Base-by-base conservation (phyloP, 495 filamentous ascomycete genomes). In the Hyaloscypha hepaticicola region DNA sequence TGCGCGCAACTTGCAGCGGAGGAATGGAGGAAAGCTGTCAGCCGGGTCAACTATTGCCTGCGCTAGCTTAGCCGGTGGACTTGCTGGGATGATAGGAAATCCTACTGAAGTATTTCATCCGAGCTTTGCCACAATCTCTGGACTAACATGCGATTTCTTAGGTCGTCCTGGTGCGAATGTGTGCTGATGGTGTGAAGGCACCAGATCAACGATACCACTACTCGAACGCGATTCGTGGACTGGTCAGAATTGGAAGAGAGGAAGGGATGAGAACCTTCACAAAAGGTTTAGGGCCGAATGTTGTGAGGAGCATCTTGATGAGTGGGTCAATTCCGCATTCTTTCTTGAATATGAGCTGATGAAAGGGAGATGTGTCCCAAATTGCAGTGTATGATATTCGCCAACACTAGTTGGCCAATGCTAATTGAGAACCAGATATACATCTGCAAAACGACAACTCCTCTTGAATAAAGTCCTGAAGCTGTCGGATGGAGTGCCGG, bases 31-130 rank as follows among this genome's bases (percentile, higher is more conserved):
- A 9, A 62, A 70, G 50, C 56, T 72, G 1, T 70, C 73, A 31
- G 50, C 71, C 28, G 51, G 66, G 19, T 70, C 66, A 7, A 77
- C 76, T 5, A 70, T 77, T 9, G 61, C 53, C 0, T 76, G 75
- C 60, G 76, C 76, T 14, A 71, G 73, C 0, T 29, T 74, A 0
- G 89, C 89, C 0, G 90, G 90, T 51, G 90, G 89, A 50, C 72
- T 92, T 58, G 90, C 89, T 2, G 89, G 89, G 51, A 85, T 92
- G 83, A 78, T 91, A 53, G 89, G 89, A 55, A 93, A 92, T 71
- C 90, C 90, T 6, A 88, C 89, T 1, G 90, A 92, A 73, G 66
- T 64, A 45, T 2, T 55, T 24, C 34, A 31, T 19, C 19, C 4
- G 11, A 16, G 4, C 38, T 16, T 45, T 45, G 38, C 4, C 4